A percentile compares a stretch with the other conserved stretches of the same genome.
Evolutionary conservation across 2,329 filamentous ascomycete species (phyloP).

Genomic region (Septoria linicola): DNA sequence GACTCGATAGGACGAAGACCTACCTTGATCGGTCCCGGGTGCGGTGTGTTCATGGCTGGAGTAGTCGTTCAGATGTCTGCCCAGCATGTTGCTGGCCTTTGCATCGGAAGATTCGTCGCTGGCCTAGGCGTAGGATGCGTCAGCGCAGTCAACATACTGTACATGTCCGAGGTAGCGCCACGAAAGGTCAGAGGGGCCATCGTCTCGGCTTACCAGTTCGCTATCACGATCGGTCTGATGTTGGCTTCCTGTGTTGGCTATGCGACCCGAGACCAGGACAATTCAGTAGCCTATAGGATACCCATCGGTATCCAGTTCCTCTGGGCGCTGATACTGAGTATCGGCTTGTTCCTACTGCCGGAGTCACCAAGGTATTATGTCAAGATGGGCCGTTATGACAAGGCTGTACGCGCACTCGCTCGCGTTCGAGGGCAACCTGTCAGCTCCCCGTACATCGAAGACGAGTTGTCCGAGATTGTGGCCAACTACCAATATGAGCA

Average conservation of each 20-base stretch:
- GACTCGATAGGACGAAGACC: slow-evolving; percentile 66
- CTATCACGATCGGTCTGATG: slow-evolving; percentile 75
- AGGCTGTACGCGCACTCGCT: slow-evolving; percentile 63
- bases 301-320: slow-evolving; percentile 77
- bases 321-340: slow-evolving; percentile 73
- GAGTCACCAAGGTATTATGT: slow-evolving; percentile 85
- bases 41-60: slow-evolving; percentile 59
- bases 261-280: slow-evolving; percentile 60
- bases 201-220: slow-evolving; percentile 79
- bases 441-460: slow-evolving; percentile 71
- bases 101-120: slow-evolving; percentile 71
- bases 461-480: slow-evolving; percentile 80
- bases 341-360: slow-evolving; percentile 72
- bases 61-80: slow-evolving; percentile 61
- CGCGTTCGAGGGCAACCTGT: slow-evolving; percentile 71
- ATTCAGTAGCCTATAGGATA: slow-evolving; percentile 73
- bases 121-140: slow-evolving; percentile 72
- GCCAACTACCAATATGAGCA: slow-evolving; percentile 87
- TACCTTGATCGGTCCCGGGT: slow-evolving; percentile 59
- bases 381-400: slow-evolving; percentile 68
- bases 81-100: slow-evolving; percentile 61
- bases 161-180: slow-evolving; percentile 46
- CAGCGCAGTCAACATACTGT: slow-evolving; percentile 59
- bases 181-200: slow-evolving; percentile 75
- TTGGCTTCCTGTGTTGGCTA: slow-evolving; percentile 74